Conservation (phyloP, 768 basidiomycete species). For the Pholiota molesta region DNA sequence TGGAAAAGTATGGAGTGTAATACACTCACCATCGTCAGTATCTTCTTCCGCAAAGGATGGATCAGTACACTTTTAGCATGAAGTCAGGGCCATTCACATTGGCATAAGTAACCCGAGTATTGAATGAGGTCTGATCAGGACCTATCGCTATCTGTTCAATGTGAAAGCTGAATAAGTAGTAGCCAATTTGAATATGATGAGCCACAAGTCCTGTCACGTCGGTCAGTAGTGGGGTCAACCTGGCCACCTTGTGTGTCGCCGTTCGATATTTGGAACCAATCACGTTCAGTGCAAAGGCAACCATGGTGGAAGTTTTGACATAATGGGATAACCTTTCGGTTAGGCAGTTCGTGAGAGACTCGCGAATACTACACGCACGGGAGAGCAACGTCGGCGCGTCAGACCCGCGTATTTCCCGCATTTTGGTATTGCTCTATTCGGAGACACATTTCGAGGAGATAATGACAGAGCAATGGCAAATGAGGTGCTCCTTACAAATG, state of each 20-base stretch:
- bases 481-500: not conserved
- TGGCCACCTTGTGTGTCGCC: not conserved
- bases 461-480: not conserved
- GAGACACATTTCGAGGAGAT: not conserved
- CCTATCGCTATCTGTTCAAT: not conserved
- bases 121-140: not conserved
- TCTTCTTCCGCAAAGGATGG: constrained; percentile 9
- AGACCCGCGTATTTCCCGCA: constrained; percentile 7
- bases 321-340: not conserved
- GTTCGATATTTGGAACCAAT: not conserved
- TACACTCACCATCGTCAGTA: not conserved
- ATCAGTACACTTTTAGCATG: constrained; percentile 2
- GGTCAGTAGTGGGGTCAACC: not conserved
- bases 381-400: not conserved
- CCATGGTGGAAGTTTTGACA: not conserved
- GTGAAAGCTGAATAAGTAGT: not conserved
- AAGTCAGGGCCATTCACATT: not conserved
- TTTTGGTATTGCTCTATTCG: not conserved
- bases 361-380: not conserved
- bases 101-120: constrained; percentile 5
- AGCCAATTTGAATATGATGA: not conserved
- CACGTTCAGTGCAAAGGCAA: not conserved
- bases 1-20: not conserved
- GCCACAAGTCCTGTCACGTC: constrained; percentile 2
- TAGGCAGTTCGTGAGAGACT: constrained; percentile 6